A percentile compares a stretch with the other conserved stretches of the same genome.
These are phyloP conservation scores for Colletotrichum euphorbiae DNA, from an alignment of 2,329 filamentous ascomycete genomes.

Conservation along the genomic window DNA sequence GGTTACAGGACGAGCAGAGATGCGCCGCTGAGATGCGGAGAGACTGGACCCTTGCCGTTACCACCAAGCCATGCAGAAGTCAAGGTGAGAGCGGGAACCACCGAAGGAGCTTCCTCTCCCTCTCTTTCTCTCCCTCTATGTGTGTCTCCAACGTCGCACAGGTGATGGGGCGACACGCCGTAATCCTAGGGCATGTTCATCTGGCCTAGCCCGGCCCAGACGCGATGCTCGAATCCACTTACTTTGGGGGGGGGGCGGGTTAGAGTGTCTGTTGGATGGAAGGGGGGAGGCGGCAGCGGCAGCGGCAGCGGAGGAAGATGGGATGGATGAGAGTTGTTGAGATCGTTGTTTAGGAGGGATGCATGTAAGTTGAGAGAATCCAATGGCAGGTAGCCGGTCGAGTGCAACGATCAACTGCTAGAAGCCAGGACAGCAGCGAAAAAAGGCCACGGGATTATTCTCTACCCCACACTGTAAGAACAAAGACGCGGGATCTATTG, in stretches of 20 bases:
- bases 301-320: not conserved
- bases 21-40: not conserved
- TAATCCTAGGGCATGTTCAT: conserved; percentile 20
- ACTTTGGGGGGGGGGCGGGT: conserved; percentile 27
- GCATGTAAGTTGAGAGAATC: not conserved
- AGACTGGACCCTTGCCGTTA: not conserved
- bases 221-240: conserved; percentile 29
- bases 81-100: conserved; percentile 28
- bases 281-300: not conserved
- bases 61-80: not conserved
- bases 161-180: conserved; percentile 37
- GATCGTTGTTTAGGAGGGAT: conserved; percentile 1
- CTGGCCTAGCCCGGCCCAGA: conserved; percentile 24
- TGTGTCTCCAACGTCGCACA: conserved; percentile 39
- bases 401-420: conserved; percentile 31
- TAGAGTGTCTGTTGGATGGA: not conserved
- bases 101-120: not conserved
- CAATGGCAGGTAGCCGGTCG: not conserved
- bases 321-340: not conserved
- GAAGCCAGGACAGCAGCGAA: not conserved
- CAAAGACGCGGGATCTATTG: not conserved
- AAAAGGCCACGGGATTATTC: not conserved
- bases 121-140: too few relatives aligned
- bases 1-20: conserved; percentile 16
- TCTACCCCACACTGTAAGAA: not conserved